phyloP scores from a whole-genome alignment of 1,284 basidiomycete genomes.

The Violaceomyces palustris region DNA sequence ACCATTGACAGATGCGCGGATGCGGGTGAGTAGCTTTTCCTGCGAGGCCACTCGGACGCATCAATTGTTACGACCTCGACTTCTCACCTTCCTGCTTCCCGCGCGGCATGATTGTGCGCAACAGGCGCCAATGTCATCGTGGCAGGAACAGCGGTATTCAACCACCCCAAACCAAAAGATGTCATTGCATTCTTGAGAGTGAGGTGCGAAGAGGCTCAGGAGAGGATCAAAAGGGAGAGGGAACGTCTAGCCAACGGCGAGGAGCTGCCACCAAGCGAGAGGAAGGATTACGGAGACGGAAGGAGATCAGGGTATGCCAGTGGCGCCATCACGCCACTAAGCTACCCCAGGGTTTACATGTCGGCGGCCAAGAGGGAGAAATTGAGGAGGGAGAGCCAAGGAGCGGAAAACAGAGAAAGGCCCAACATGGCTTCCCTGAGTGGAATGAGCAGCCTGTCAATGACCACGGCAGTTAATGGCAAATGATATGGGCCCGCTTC shows the following conservation, averaged over 20 bases:
- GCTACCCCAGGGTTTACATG: conserved; percentile 36
- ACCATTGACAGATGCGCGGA: conserved; percentile 84
- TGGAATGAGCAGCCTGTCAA: conserved; percentile 13
- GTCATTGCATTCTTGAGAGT: conserved; percentile 44
- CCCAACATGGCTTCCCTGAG: conserved; percentile 8
- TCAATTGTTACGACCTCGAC: not conserved
- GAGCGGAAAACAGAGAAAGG: conserved; percentile 24
- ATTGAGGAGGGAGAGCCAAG: conserved; percentile 23
- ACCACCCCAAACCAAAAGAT: conserved; percentile 67
- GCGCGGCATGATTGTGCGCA: too few species aligned
- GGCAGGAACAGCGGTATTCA: conserved; percentile 93
- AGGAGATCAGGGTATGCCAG: conserved; percentile 13
- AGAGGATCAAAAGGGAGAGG: conserved; percentile 42
- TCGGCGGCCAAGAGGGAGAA: conserved; percentile 20
- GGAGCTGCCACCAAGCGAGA: conserved; percentile 22
- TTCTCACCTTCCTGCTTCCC: too few species aligned
- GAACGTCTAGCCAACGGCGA: conserved; percentile 40
- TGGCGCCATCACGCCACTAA: conserved; percentile 27
- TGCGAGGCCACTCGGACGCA: conserved; percentile 46
- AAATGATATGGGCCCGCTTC: too few species aligned
- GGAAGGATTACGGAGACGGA: conserved; percentile 34
- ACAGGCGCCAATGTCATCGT: conserved; percentile 89
- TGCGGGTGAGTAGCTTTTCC: too few species aligned
- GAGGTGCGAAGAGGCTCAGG: conserved; percentile 47
- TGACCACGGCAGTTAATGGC: conserved; percentile 21